Base-by-base conservation (phyloP, 352 stramenopile genomes). In the Phytophthora cactorum region DNA sequence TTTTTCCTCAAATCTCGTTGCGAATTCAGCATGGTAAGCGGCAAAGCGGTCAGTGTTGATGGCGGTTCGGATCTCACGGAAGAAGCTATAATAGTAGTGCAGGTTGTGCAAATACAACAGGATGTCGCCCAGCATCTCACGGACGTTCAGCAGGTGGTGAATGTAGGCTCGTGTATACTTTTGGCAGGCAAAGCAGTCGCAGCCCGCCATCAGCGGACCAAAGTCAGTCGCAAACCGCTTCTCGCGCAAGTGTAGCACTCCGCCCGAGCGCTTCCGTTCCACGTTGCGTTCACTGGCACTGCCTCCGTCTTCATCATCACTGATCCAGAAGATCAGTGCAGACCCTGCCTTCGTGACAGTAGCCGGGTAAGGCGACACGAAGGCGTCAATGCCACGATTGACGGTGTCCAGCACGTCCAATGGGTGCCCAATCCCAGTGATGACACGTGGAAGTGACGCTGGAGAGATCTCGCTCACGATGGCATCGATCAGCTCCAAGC, bases 111-210 rank as follows among this genome's bases (percentile, higher is more conserved):
- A 58, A 69, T 97, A 97, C 22, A 98, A 62, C 45, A 98, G 69
- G 17, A 96, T 96, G 50, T 97, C 88, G 47, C 90, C 91, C 15
- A 98, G 72, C 83, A 98, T 92, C 78, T 98, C 93, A 22, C 94
- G 90, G 34, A 97, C 92, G 53, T 95, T 92, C 38, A 97, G 84
- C 68, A 98, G 64, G 78, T 98, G 93, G 74, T 98, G 92, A 32
- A 98, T 81, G 71, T 98, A 98, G 29, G 89, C 86, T 28, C 90
- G 83, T 63, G 80, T 90, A 64, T 92, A 91, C 60, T 90, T 74
- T 41, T 72, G 69, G 66, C 88, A 96, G 7, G 84, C 78, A 63
- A 89, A 94, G 72, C 88, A 96, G 25, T 84, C 64, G 59, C 88
- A 96, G 39, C 76, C 80, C 2, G 53, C 70, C 41, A 92, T 63